These are phyloP conservation scores for Endotrypanum monterogeii DNA, from an alignment of 208 protist species.

Conservation along the genomic window DNA sequence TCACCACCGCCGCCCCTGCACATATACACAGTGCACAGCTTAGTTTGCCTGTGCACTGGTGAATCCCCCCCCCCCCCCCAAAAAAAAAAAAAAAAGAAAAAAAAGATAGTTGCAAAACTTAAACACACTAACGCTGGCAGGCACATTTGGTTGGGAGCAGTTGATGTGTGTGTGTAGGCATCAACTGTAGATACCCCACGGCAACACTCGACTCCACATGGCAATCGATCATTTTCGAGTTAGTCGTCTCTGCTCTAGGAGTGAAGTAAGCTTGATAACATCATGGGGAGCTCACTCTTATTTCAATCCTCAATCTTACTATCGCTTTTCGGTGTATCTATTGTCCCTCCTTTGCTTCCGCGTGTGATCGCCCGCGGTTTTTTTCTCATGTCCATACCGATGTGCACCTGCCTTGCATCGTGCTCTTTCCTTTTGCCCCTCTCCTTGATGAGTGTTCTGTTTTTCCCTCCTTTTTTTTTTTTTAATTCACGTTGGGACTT, in stretches of 20 bases:
- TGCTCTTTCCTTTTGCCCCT: background rate
- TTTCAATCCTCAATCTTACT: background rate
- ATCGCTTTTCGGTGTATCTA: background rate
- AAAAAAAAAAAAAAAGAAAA: background rate
- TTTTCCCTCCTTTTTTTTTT: background rate
- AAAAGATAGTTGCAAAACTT: background rate
- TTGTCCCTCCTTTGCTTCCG: background rate
- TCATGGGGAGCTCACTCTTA: background rate
- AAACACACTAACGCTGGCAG: too few relatives aligned
- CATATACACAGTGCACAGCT: background rate
- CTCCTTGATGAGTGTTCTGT: background rate
- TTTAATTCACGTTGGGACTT: background rate
- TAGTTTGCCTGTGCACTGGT: background rate
- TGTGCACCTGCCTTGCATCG: background rate
- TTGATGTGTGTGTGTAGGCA: background rate
- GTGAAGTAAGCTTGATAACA: background rate
- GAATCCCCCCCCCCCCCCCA: too few relatives aligned
- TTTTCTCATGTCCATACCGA: background rate
- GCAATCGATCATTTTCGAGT: background rate
- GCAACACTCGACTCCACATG: background rate
- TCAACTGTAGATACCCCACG: background rate
- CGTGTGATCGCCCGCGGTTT: background rate
- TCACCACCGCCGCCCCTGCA: background rate
- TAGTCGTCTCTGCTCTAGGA: background rate
- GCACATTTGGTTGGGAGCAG: background rate